Evolutionary conservation across 2,329 filamentous ascomycete species (phyloP).

Genomic region (Diaporthe destruens): DNA sequence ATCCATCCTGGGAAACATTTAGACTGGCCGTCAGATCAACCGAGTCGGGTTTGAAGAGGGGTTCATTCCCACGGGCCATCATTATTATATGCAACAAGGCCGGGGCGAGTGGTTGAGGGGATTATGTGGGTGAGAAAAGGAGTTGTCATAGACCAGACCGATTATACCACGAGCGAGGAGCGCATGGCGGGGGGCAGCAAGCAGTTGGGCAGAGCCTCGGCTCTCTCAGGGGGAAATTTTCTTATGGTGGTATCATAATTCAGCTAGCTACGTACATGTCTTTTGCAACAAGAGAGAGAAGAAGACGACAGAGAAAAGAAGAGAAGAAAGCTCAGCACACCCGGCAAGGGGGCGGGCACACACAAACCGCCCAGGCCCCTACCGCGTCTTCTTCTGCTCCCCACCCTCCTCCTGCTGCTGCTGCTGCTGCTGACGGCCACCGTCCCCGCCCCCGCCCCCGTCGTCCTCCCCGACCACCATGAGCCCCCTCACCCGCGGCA

Average conservation of each 20-base stretch:
- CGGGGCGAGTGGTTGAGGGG: background rate
- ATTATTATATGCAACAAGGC: background rate
- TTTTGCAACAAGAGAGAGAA: constrained; percentile 5
- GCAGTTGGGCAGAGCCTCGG: constrained; percentile 2
- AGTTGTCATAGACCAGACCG: constrained; percentile 18
- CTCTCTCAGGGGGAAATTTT: background rate
- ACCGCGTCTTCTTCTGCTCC: constrained; percentile 56
- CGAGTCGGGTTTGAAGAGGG: background rate
- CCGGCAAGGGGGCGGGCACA: background rate
- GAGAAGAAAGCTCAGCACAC: constrained; percentile 20
- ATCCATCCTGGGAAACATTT: background rate
- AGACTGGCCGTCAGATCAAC: background rate
- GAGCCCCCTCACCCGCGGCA: constrained; percentile 48
- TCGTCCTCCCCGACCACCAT: constrained; percentile 37
- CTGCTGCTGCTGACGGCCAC: background rate
- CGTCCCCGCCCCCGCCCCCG: background rate
- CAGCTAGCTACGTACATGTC: constrained; percentile 33
- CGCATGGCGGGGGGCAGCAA: background rate
- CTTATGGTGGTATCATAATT: constrained; percentile 34
- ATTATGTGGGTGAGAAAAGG: background rate
- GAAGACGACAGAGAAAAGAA: constrained; percentile 1
- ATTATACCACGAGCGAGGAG: constrained; percentile 25
- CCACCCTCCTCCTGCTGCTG: too few relatives aligned
- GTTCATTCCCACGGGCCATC: background rate
- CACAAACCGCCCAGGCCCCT: constrained; percentile 36